Percentiles rank a stretch among this genome's conserved stretches.
Evolutionary conservation across 2,329 filamentous ascomycete genomes (phyloP).

Genomic region (Verticillium longisporum): DNA sequence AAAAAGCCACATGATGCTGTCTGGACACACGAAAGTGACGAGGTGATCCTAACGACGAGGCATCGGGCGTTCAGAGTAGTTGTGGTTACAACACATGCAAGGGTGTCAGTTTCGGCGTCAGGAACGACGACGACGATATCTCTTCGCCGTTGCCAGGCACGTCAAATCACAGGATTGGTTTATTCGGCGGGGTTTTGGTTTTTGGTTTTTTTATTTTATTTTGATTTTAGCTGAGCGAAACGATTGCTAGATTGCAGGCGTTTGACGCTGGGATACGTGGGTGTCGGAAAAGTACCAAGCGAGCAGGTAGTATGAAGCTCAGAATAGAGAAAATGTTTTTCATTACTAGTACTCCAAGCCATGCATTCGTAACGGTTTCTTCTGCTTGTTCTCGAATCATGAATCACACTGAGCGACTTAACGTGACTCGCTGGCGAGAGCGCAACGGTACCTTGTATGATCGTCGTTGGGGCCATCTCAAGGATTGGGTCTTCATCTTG

Average conservation of each 20-base stretch:
- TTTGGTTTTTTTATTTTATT: not conserved
- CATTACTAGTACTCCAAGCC: not conserved
- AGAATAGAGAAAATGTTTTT: not conserved
- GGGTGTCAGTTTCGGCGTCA: not conserved
- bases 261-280: not conserved
- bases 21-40: not conserved
- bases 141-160: not conserved
- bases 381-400: not conserved
- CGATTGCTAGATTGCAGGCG: not conserved
- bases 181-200: not conserved
- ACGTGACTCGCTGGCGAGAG: not conserved
- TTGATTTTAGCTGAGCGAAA: not conserved
- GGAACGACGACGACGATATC: not conserved
- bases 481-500: not conserved
- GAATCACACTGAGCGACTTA: not conserved
- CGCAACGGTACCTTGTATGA: not conserved
- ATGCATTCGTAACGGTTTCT: not conserved
- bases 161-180: not conserved
- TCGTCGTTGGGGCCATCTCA: not conserved
- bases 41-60: not conserved
- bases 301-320: not conserved
- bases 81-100: not conserved
- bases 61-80: not conserved
- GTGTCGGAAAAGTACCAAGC: not conserved
- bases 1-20: not conserved